Conservation (phyloP, 2,329 filamentous ascomycete genomes). For the Zymoseptoria brevis region DNA sequence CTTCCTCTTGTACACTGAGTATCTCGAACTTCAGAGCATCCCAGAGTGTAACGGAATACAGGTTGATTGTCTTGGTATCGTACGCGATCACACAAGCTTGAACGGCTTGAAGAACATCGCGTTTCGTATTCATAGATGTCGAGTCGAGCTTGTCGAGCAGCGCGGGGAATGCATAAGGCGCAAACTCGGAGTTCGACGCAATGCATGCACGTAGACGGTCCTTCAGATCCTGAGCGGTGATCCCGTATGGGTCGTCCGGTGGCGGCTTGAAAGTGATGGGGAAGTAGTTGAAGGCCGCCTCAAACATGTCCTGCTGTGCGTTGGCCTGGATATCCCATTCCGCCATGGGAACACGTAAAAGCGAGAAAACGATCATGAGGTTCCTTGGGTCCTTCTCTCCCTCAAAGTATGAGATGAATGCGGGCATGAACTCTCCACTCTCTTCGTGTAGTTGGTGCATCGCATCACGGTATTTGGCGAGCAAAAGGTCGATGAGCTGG, state of each 20-base stretch:
- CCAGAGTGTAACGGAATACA: conserved; percentile 59
- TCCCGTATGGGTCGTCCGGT: conserved; percentile 61
- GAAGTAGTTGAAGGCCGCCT: conserved; percentile 65
- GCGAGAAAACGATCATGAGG: conserved; percentile 62
- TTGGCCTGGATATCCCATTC: conserved; percentile 58
- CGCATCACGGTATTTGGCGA: conserved; percentile 54
- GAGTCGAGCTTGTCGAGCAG: conserved; percentile 63
- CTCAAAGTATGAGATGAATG: conserved; percentile 56
- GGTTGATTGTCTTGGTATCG: conserved; percentile 50
- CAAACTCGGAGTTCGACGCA: conserved; percentile 53
- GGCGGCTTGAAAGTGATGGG: conserved; percentile 63
- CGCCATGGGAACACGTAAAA: conserved; percentile 57
- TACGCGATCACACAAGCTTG: conserved; percentile 53
- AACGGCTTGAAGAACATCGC: conserved; percentile 58
- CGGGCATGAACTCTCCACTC: conserved; percentile 49
- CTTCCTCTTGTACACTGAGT: conserved; percentile 58
- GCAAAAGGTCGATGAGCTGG: conserved; percentile 52
- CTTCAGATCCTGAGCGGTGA: conserved; percentile 62
- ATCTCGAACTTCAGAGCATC: conserved; percentile 63
- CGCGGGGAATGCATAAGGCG: conserved; percentile 59
- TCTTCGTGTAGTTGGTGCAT: conserved; percentile 48
- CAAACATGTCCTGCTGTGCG: conserved; percentile 57
- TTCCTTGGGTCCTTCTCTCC: conserved; percentile 64
- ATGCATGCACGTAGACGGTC: conserved; percentile 57
- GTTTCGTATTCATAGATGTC: conserved; percentile 60